Percentiles rank a stretch among this genome's conserved stretches.
Evolutionary conservation across 345 rosid species (phyloP).

Genomic region (Salix koriyanagi): DNA sequence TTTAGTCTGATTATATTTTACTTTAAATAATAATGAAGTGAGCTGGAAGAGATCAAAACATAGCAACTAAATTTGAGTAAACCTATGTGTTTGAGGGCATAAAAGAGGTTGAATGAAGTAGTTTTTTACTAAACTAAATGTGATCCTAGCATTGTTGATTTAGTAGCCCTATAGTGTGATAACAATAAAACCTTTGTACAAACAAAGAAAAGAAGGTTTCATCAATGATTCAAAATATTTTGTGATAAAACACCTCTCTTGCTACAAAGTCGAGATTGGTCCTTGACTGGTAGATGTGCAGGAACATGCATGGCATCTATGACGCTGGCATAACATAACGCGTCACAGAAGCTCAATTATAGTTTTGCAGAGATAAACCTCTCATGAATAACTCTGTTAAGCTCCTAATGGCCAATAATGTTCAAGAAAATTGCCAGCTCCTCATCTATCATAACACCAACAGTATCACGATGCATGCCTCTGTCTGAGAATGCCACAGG

Average conservation of each 20-base stretch:
- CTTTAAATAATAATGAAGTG: too few relatives aligned
- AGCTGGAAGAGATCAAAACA: too few relatives aligned
- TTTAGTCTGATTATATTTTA: too few relatives aligned
- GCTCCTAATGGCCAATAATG: slow-evolving; percentile 70
- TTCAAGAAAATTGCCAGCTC: slow-evolving; percentile 72
- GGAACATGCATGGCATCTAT: slow-evolving; percentile 69
- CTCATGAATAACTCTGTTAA: slow-evolving; percentile 76
- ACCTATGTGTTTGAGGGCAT: too few relatives aligned
- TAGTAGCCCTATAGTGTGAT: too few relatives aligned
- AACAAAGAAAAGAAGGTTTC: too few relatives aligned
- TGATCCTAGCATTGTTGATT: too few relatives aligned
- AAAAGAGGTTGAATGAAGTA: too few relatives aligned
- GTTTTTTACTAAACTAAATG: too few relatives aligned
- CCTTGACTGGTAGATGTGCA: slow-evolving; percentile 73
- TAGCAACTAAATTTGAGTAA: too few relatives aligned
- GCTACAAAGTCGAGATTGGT: slow-evolving; percentile 68
- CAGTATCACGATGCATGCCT: slow-evolving; percentile 59
- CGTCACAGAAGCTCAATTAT: not conserved
- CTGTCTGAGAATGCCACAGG: slow-evolving; percentile 46
- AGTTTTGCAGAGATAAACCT: slow-evolving; percentile 29
- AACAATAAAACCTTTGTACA: too few relatives aligned
- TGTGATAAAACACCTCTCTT: slow-evolving; percentile 55
- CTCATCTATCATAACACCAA: slow-evolving; percentile 72
- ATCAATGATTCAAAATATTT: slow-evolving; percentile 27
- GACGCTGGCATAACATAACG: slow-evolving; percentile 21